Conservation (phyloP, 2,329 filamentous ascomycete species). For the Cladophialophora exuberans region DNA sequence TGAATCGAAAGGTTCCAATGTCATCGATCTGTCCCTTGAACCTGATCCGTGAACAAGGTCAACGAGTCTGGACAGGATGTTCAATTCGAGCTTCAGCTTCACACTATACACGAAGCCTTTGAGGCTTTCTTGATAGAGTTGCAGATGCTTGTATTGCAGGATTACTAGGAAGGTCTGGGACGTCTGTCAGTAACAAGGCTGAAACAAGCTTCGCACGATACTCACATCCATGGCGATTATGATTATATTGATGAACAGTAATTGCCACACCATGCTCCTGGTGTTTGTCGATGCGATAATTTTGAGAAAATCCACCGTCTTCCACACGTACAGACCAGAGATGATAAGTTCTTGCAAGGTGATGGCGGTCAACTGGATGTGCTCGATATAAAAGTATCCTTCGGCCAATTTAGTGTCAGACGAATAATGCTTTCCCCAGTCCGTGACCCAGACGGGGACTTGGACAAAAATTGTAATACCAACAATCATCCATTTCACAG, state of each 20-base stretch:
- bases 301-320: constrained; percentile 55
- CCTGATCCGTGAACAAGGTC: constrained; percentile 37
- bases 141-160: constrained; percentile 47
- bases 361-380: constrained; percentile 60
- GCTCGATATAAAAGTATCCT: constrained; percentile 49
- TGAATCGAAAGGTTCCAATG: constrained; percentile 18
- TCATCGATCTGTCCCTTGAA: constrained; percentile 18
- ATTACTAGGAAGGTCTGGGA: constrained; percentile 46
- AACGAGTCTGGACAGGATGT: constrained; percentile 50
- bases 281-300: constrained; percentile 46
- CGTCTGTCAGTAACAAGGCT: too few relatives aligned
- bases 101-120: constrained; percentile 53
- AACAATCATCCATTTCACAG: constrained; percentile 51
- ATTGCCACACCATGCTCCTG: constrained; percentile 52
- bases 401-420: constrained; percentile 40
- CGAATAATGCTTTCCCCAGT: constrained; percentile 49
- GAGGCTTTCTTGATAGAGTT: constrained; percentile 51
- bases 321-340: constrained; percentile 57
- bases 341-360: constrained; percentile 60
- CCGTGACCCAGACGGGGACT: too few relatives aligned
- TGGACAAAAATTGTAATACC: constrained; percentile 47
- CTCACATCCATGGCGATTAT: constrained; percentile 53
- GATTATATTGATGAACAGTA: constrained; percentile 52
- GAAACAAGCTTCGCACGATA: too few relatives aligned
- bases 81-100: constrained; percentile 54